Conservation (phyloP, 1,284 basidiomycete species). For the Chondrostereum purpureum region DNA sequence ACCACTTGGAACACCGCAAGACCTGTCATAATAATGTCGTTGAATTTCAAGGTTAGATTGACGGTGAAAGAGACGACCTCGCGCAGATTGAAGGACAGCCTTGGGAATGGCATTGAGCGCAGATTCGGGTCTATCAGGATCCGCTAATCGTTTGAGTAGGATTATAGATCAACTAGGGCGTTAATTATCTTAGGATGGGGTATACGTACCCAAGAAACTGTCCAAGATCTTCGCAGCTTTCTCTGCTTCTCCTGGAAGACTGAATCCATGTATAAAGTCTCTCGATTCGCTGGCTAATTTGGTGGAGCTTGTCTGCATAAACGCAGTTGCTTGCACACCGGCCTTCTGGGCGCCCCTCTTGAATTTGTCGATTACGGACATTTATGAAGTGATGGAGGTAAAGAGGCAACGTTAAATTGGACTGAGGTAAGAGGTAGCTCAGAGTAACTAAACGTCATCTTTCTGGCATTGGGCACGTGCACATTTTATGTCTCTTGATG, state of each 20-base stretch:
- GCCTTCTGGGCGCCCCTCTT: constrained; percentile 76
- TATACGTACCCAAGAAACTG: constrained; percentile 75
- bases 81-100: constrained; percentile 83
- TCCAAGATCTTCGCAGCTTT: constrained; percentile 89
- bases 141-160: constrained; percentile 66
- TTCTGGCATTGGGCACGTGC: no score
- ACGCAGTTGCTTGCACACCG: constrained; percentile 69
- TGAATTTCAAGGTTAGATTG: not conserved
- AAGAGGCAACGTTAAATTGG: no score
- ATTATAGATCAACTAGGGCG: constrained; percentile 6
- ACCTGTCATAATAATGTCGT: constrained; percentile 37
- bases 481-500: no score
- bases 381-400: no score
- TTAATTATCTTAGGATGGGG: constrained; percentile 2
- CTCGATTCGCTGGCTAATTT: constrained; percentile 67
- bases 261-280: constrained; percentile 79
- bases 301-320: constrained; percentile 57
- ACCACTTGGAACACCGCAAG: constrained; percentile 94
- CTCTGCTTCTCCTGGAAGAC: constrained; percentile 80
- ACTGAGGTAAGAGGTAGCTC: no score
- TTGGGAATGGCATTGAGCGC: constrained; percentile 96
- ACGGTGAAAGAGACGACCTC: constrained; percentile 43
- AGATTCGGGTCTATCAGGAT: constrained; percentile 83
- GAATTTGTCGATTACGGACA: constrained; percentile 75
- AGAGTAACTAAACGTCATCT: no score